phyloP scores from a whole-genome alignment of 2,329 filamentous ascomycete species.

The Calonectria pauciramosa region DNA sequence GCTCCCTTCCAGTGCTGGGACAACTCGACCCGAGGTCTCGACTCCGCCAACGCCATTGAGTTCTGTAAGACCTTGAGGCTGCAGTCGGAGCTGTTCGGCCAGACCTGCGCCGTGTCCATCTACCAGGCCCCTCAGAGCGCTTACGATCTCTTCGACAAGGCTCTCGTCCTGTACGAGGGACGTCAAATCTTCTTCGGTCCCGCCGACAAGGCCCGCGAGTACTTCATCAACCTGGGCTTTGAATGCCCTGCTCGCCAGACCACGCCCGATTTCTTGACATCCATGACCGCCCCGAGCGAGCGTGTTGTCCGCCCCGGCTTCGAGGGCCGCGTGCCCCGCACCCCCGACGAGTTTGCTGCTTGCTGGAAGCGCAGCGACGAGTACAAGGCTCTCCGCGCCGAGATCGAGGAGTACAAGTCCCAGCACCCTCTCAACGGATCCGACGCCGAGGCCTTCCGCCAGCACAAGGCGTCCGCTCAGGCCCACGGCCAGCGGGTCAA shows the following conservation, averaged over 20 bases:
- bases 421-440: slow-evolving; percentile 16
- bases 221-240: slow-evolving; percentile 26
- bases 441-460: slow-evolving; percentile 23
- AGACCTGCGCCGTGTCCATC: slow-evolving; percentile 29
- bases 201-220: slow-evolving; percentile 18
- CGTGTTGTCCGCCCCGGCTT: slow-evolving; percentile 19
- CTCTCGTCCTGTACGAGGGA: slow-evolving; percentile 24
- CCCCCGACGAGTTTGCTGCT: slow-evolving; percentile 22
- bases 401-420: slow-evolving; percentile 23
- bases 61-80: slow-evolving; percentile 25
- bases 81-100: slow-evolving; percentile 24
- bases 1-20: slow-evolving; percentile 29
- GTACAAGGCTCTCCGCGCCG: slow-evolving; percentile 14
- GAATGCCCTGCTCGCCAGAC: slow-evolving; percentile 26
- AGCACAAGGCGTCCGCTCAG: slow-evolving; percentile 21
- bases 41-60: slow-evolving; percentile 28
- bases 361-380: slow-evolving; percentile 24
- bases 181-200: slow-evolving; percentile 27
- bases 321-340: slow-evolving; percentile 19
- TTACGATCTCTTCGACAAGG: slow-evolving; percentile 29
- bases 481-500: slow-evolving; percentile 21
- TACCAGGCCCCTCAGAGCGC: slow-evolving; percentile 28
- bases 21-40: slow-evolving; percentile 22
- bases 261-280: slow-evolving; percentile 25
- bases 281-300: slow-evolving; percentile 24